phyloP scores from a whole-genome alignment of 1,284 basidiomycete species.

The Irpex rosettiformis region DNA sequence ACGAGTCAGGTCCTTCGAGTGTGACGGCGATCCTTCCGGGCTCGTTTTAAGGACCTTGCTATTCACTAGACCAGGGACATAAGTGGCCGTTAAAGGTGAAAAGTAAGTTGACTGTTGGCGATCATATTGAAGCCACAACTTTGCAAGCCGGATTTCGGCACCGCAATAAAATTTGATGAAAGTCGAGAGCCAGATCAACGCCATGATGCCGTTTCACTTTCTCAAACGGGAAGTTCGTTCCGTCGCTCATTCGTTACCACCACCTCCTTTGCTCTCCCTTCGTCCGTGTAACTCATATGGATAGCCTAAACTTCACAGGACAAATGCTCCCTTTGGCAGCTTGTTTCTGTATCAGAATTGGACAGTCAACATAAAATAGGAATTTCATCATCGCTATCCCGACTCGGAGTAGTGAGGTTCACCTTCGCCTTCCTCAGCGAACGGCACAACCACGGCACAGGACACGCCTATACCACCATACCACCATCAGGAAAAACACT shows the following conservation, averaged over 20 bases:
- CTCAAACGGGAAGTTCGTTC: background rate
- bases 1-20: too few relatives aligned
- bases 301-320: too few relatives aligned
- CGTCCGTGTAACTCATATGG: too few relatives aligned
- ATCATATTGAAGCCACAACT: background rate
- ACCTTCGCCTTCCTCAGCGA: background rate
- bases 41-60: background rate
- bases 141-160: too few relatives aligned
- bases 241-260: background rate
- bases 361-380: too few relatives aligned
- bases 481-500: background rate
- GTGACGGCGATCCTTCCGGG: background rate
- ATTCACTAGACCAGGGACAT: background rate
- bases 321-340: too few relatives aligned
- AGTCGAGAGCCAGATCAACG: background rate
- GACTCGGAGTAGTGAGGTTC: background rate
- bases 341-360: too few relatives aligned
- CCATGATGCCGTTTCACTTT: background rate
- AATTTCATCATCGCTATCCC: too few relatives aligned
- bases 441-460: background rate
- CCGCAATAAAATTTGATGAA: too few relatives aligned
- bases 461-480: background rate
- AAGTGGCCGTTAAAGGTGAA: background rate
- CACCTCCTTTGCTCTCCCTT: background rate
- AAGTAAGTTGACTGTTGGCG: background rate